These are phyloP conservation scores for Vitis rupestris DNA, from an alignment of 164 flowering plant genomes.

Conservation along the genomic window DNA sequence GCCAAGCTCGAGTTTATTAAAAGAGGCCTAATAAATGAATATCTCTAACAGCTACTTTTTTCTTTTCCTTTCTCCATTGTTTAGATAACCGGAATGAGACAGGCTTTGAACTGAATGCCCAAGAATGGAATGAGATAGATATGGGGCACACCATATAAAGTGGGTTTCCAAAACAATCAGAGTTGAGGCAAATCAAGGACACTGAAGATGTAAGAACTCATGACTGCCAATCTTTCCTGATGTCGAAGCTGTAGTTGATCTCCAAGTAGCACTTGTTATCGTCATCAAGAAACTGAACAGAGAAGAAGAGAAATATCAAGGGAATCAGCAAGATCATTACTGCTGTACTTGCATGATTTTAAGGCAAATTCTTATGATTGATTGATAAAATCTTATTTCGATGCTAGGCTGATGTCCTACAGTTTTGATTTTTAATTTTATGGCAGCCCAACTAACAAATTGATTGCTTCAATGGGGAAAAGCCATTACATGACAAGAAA, in stretches of 20 bases:
- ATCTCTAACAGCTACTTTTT: background rate
- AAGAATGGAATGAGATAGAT: conserved; percentile 4
- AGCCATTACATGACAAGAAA: too few species aligned
- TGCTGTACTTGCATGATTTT: background rate
- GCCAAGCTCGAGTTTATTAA: background rate
- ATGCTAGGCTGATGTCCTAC: too few species aligned
- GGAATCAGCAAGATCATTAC: background rate
- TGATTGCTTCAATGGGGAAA: too few species aligned
- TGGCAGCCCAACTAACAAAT: too few species aligned
- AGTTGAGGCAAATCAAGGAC: background rate
- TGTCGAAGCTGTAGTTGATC: conserved; percentile 65
- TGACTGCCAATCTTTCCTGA: conserved; percentile 47
- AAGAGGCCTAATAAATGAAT: background rate
- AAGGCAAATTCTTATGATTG: too few species aligned
- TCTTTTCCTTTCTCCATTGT: conserved; percentile 8
- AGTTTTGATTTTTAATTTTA: too few species aligned
- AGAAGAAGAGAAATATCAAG: background rate
- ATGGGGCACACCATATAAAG: background rate
- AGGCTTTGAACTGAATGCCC: background rate
- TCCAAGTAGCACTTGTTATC: conserved; percentile 66
- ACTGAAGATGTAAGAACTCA: conserved; percentile 1
- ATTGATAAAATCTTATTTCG: too few species aligned
- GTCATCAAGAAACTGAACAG: conserved; percentile 54
- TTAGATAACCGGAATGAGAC: conserved; percentile 7
- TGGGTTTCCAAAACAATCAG: background rate